These are phyloP conservation scores for Trifolium subterraneum DNA, from an alignment of 306 rosid species.

Conservation along the genomic window DNA sequence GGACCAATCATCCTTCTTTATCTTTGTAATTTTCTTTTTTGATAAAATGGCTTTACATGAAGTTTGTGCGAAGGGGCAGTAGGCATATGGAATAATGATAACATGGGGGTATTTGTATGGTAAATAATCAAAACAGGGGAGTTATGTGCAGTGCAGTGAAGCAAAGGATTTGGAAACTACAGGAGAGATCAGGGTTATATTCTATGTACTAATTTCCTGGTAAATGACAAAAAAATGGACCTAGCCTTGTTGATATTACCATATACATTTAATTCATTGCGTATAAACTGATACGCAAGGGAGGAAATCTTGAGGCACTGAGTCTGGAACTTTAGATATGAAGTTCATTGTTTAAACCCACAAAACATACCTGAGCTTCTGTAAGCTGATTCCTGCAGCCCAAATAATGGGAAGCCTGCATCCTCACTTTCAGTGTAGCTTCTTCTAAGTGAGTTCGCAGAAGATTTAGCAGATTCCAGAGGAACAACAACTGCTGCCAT, in stretches of 20 bases:
- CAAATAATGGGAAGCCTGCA: conserved; percentile 43
- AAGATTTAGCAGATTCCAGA: conserved; percentile 53
- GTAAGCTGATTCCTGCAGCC: conserved; percentile 49
- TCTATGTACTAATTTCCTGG: conserved; percentile 21
- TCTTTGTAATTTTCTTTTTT: background rate
- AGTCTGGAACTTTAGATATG: background rate
- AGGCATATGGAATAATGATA: conserved; percentile 9
- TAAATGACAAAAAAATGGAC: conserved; percentile 25
- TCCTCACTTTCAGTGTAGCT: conserved; percentile 55
- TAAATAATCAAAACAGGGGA: no score
- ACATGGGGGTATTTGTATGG: background rate
- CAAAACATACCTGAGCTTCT: conserved; percentile 61
- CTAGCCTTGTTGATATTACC: conserved; percentile 19
- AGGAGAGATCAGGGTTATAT: conserved; percentile 20
- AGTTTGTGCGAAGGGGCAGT: conserved; percentile 14
- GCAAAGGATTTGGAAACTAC: conserved; percentile 11
- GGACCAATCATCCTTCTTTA: conserved; percentile 4
- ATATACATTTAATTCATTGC: conserved; percentile 27
- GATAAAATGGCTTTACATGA: background rate
- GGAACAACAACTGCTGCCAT: conserved; percentile 92
- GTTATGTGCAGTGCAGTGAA: conserved; percentile 14
- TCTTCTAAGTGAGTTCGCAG: conserved; percentile 46
- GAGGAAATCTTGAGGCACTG: conserved; percentile 28
- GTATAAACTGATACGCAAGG: conserved; percentile 20
- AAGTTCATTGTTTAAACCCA: conserved; percentile 36